Evolutionary conservation across 2,329 filamentous ascomycete genomes (phyloP).

Genomic region (Raffaelea albimanens): DNA sequence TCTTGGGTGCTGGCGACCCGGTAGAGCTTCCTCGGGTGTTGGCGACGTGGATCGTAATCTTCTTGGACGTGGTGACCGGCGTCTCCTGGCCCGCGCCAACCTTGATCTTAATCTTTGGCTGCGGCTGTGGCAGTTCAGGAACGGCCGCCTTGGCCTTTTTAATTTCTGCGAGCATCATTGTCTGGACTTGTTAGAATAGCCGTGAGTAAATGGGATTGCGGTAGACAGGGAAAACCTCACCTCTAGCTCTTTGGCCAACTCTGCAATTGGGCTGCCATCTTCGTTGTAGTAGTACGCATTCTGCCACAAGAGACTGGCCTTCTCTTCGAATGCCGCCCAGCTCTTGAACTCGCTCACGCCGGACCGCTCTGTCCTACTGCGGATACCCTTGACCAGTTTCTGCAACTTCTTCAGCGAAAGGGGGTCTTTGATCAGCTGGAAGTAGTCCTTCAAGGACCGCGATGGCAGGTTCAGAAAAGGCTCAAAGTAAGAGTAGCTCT

Average conservation of each 20-base stretch:
- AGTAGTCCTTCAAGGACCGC: conserved; percentile 73
- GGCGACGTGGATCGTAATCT: conserved; percentile 64
- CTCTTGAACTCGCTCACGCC: conserved; percentile 62
- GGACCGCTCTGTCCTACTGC: conserved; percentile 57
- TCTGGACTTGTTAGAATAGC: conserved; percentile 7
- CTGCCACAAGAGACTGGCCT: conserved; percentile 71
- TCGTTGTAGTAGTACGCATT: conserved; percentile 90
- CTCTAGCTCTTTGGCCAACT: conserved; percentile 69
- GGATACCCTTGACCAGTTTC: conserved; percentile 65
- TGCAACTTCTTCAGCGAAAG: conserved; percentile 69
- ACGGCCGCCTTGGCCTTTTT: conserved; percentile 64
- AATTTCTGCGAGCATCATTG: conserved; percentile 55
- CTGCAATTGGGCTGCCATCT: conserved; percentile 77
- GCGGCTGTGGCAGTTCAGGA: conserved; percentile 61
- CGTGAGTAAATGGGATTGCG: background rate
- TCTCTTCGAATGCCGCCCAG: conserved; percentile 75
- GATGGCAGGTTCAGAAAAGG: conserved; percentile 73
- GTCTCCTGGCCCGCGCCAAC: conserved; percentile 41
- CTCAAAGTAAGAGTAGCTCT: conserved; percentile 59
- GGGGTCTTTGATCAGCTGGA: conserved; percentile 71
- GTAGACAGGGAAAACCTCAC: conserved; percentile 29
- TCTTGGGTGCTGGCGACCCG: conserved; percentile 40
- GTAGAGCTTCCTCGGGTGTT: conserved; percentile 42
- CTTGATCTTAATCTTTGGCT: conserved; percentile 76
- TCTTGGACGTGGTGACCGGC: conserved; percentile 38